A percentile compares a stretch with the other conserved stretches of the same genome.
Conservation (phyloP, 2,329 filamentous ascomycete species). For the Phialophora macrospora region DNA sequence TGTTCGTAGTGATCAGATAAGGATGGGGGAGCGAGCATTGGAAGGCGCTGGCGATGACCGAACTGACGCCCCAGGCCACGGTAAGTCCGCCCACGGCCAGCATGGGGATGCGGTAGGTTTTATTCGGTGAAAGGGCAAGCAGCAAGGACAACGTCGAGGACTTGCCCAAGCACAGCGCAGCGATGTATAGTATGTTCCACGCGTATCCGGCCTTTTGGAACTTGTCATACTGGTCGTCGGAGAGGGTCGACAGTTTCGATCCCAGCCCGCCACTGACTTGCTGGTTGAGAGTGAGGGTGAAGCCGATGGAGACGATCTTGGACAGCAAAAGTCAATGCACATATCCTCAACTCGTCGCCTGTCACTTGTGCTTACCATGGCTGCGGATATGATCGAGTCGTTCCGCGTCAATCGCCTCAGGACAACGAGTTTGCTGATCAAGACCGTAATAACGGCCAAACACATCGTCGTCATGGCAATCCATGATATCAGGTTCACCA, state of each 20-base stretch:
- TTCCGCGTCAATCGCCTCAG: conserved; percentile 33
- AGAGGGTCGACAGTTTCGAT: conserved; percentile 21
- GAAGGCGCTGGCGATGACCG: conserved; percentile 35
- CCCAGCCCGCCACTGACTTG: conserved; percentile 37
- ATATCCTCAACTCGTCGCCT: conserved; percentile 5
- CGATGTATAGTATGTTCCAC: conserved; percentile 36
- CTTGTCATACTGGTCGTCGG: conserved; percentile 12
- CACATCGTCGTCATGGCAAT: conserved; percentile 27
- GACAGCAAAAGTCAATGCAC: background rate
- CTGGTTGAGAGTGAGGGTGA: conserved; percentile 36
- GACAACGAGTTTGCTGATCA: conserved; percentile 37
- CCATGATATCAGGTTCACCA: conserved; percentile 30
- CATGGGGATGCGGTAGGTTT: conserved; percentile 27
- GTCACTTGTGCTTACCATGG: conserved; percentile 28
- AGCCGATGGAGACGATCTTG: conserved; percentile 23
- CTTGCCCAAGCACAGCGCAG: conserved; percentile 24
- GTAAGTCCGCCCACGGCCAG: conserved; percentile 27
- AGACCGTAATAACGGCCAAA: conserved; percentile 32
- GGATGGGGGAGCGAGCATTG: conserved; percentile 36
- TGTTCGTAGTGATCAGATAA: conserved; percentile 27
- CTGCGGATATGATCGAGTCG: conserved; percentile 33
- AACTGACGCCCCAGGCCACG: conserved; percentile 31
- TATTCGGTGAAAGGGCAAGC: conserved; percentile 24
- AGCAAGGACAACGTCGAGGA: conserved; percentile 24
- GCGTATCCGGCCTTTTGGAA: conserved; percentile 37